These are phyloP conservation scores for Umbelopsis sp. DNA, from an alignment of 371 early-diverging fungal species.

Conservation along the genomic window DNA sequence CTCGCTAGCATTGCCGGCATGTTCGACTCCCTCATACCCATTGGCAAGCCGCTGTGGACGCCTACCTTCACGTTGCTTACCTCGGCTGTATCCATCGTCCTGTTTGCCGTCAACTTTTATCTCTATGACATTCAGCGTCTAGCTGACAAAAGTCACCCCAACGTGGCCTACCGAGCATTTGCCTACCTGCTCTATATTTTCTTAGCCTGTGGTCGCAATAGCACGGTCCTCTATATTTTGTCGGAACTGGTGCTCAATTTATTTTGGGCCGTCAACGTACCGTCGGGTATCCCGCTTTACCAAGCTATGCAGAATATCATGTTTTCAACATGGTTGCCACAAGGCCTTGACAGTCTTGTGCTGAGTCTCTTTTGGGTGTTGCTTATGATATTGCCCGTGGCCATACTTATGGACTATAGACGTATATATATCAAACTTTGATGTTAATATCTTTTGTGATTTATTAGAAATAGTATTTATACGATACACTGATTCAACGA, in stretches of 20 bases:
- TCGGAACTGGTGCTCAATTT: not conserved
- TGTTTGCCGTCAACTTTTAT: not conserved
- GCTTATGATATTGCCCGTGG: not conserved
- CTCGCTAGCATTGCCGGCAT: not conserved
- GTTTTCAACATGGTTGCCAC: not conserved
- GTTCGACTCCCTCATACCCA: not conserved
- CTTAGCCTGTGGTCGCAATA: constrained; percentile 11
- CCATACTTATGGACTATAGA: not conserved
- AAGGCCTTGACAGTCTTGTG: constrained; percentile 7
- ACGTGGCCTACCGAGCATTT: not conserved
- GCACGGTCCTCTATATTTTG: constrained; percentile 1
- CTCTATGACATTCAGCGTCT: not conserved
- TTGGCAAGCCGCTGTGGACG: constrained; percentile 9
- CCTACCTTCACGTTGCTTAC: constrained; percentile 4
- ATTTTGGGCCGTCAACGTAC: not conserved
- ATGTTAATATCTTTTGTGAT: not conserved
- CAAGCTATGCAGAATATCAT: constrained; percentile 5
- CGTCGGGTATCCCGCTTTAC: not conserved
- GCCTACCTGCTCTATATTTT: not conserved
- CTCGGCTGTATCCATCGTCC: not conserved
- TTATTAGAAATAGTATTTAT: not conserved
- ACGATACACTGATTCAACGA: too few species aligned
- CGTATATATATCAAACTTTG: constrained; percentile 12
- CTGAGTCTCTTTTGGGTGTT: not conserved
- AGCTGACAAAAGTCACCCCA: not conserved